Conservation (phyloP, 2,329 filamentous ascomycete species). For the Chrysoporthe deuterocubensis region DNA sequence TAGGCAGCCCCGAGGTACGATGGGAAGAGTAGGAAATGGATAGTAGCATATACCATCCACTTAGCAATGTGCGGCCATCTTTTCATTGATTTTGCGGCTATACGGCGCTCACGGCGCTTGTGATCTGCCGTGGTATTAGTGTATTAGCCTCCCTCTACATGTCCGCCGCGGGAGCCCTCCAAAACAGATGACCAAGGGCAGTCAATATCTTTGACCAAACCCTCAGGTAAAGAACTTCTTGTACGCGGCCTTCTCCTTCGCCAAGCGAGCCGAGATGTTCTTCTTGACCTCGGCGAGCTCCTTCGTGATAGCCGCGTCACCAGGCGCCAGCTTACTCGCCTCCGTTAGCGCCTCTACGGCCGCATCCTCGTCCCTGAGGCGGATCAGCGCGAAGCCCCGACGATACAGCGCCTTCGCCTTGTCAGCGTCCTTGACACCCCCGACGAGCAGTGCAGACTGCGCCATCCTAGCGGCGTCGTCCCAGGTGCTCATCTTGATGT, state of each 20-base stretch:
- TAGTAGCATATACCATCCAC: background rate
- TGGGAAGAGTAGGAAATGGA: background rate
- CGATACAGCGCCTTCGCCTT: constrained; percentile 89
- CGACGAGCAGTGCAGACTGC: constrained; percentile 71
- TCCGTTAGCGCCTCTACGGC: constrained; percentile 76
- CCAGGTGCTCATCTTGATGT: constrained; percentile 77
- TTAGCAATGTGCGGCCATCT: background rate
- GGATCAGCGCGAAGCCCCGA: constrained; percentile 74
- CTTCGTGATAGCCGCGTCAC: constrained; percentile 73
- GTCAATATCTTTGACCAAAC: constrained; percentile 17
- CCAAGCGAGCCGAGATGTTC: constrained; percentile 70
- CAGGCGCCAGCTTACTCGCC: constrained; percentile 75
- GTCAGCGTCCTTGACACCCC: constrained; percentile 71
- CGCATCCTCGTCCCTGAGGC: constrained; percentile 81
- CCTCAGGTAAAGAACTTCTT: constrained; percentile 83
- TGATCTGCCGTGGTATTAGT: constrained; percentile 8
- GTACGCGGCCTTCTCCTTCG: constrained; percentile 91
- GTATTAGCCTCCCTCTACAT: constrained; percentile 31
- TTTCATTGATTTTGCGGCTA: background rate
- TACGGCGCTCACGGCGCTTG: background rate
- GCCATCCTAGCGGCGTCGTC: constrained; percentile 73
- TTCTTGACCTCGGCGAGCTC: constrained; percentile 82
- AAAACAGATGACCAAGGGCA: background rate
- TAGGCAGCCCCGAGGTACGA: background rate
- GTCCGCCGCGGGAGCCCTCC: background rate